phyloP scores from a whole-genome alignment of 441 rosid genomes.

The Biscutella laevigata region DNA sequence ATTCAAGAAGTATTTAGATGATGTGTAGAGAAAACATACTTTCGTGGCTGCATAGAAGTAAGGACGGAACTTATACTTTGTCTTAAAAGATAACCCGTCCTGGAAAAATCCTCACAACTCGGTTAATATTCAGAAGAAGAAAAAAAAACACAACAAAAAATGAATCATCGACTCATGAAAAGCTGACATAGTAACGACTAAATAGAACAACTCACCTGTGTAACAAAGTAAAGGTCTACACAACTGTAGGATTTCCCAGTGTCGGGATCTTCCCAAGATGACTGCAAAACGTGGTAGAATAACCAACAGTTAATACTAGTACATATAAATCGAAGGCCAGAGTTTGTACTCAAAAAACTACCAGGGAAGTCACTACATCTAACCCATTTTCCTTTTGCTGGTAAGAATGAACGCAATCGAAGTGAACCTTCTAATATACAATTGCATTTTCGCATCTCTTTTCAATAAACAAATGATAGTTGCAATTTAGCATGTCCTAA shows the following conservation, averaged over 20 bases:
- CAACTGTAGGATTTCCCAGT: slow-evolving; percentile 62
- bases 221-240: slow-evolving; percentile 80
- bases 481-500: neutral
- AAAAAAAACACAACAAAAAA: neutral
- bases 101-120: slow-evolving; percentile 21
- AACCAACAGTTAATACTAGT: neutral
- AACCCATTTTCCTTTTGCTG: neutral
- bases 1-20: neutral
- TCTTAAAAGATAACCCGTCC: slow-evolving; percentile 90
- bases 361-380: neutral
- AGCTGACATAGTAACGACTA: neutral
- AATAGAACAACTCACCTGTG: slow-evolving; percentile 45
- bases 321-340: neutral
- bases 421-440: neutral
- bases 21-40: slow-evolving; percentile 30
- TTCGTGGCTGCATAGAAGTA: slow-evolving; percentile 85
- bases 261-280: slow-evolving; percentile 77
- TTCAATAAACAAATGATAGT: neutral
- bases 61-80: slow-evolving; percentile 85
- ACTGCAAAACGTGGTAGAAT: slow-evolving; percentile 38
- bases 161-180: neutral
- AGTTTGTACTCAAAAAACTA: neutral
- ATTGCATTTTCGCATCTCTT: neutral
- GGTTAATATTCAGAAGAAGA: neutral
- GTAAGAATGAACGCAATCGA: neutral